phyloP scores from a whole-genome alignment of 192 early-diverging fungal genomes.

The Dispira simplex region DNA sequence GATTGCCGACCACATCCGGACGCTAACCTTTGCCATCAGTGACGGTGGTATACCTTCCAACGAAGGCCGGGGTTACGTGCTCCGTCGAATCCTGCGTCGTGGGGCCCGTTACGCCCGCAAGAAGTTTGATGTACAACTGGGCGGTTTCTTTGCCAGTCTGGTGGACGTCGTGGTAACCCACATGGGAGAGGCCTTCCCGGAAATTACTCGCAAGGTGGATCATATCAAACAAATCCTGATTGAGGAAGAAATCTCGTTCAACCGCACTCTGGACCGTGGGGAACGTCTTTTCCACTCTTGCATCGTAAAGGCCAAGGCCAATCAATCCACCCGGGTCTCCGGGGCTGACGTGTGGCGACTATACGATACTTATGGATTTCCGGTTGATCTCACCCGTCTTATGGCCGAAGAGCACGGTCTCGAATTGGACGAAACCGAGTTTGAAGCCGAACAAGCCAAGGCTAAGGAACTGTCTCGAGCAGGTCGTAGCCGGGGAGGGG shows the following conservation, averaged over 20 bases:
- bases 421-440: constrained; percentile 29
- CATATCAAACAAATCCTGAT: constrained; percentile 54
- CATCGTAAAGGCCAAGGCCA: constrained; percentile 23
- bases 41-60: constrained; percentile 97
- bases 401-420: constrained; percentile 39
- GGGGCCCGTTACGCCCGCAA: constrained; percentile 69
- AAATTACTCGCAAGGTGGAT: constrained; percentile 55
- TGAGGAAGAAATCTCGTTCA: constrained; percentile 30
- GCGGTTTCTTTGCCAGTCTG: constrained; percentile 83
- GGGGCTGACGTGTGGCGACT: constrained; percentile 31
- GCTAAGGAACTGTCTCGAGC: constrained; percentile 26
- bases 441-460: constrained; percentile 25
- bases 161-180: constrained; percentile 81
- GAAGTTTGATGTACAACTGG: constrained; percentile 79
- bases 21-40: constrained; percentile 89
- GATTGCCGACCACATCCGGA: constrained; percentile 94
- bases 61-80: constrained; percentile 93
- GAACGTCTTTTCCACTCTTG: constrained; percentile 25
- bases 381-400: constrained; percentile 32
- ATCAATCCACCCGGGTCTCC: constrained; percentile 19
- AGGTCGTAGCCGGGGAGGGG: constrained; percentile 28
- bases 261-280: constrained; percentile 29
- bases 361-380: constrained; percentile 42
- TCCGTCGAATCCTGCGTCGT: constrained; percentile 38
- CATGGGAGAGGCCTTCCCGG: constrained; percentile 90